These are phyloP conservation scores for Pichia paraexigua DNA, from an alignment of 805 yeast genomes.

Conservation along the genomic window DNA sequence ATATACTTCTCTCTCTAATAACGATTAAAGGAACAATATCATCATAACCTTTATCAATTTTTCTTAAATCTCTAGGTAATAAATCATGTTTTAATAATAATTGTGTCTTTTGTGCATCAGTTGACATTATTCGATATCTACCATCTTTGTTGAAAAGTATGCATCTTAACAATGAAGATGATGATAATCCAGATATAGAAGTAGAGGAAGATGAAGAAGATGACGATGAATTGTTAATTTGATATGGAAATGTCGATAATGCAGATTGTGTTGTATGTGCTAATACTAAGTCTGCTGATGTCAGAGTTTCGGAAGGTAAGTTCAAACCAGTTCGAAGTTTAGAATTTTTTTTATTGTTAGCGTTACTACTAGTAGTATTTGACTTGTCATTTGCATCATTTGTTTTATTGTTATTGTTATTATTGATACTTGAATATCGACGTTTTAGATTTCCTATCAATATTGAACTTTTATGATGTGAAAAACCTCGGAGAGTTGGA, in stretches of 20 bases:
- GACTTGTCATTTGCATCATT: background rate
- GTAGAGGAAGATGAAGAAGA: background rate
- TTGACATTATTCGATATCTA: slow-evolving; percentile 35
- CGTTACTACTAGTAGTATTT: background rate
- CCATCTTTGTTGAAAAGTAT: slow-evolving; percentile 43
- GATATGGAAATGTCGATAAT: slow-evolving; percentile 6
- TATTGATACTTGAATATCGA: background rate
- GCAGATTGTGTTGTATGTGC: slow-evolving; percentile 5
- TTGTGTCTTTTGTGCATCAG: slow-evolving; percentile 36
- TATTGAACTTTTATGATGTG: background rate
- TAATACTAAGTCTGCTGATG: slow-evolving; percentile 5
- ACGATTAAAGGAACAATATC: slow-evolving; percentile 54
- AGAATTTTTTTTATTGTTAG: background rate
- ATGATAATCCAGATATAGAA: background rate
- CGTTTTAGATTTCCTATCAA: background rate
- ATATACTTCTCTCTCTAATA: slow-evolving; percentile 38
- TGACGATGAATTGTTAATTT: slow-evolving; percentile 1
- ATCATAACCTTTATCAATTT: slow-evolving; percentile 37
- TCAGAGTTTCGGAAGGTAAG: background rate
- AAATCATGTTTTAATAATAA: slow-evolving; percentile 39
- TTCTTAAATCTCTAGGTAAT: slow-evolving; percentile 46
- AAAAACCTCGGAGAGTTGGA: background rate
- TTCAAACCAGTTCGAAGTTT: background rate
- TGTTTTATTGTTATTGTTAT: background rate
- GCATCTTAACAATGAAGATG: slow-evolving; percentile 29